Evolutionary conservation across 1,284 basidiomycete genomes (phyloP), one percentile per base, ranked within the genome.

Genomic region (Marasmius oreades): DNA sequence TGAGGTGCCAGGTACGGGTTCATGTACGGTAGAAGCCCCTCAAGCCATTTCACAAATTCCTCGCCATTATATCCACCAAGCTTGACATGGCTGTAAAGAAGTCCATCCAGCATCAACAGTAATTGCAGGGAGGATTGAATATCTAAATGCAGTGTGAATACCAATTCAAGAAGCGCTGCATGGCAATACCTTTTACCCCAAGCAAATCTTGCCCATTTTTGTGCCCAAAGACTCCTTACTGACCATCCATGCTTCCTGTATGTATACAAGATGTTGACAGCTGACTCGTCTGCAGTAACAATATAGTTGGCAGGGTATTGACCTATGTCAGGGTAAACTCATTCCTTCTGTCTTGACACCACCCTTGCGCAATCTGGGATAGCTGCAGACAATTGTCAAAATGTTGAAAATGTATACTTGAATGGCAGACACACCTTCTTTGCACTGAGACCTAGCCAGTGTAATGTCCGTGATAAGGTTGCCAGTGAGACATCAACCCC

Each of bases 101-200:
- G 59, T 1, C 65, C 63, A 58, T 67, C 59, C 10, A 1, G 63
- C 63, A 57, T 67, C 59, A 5, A 69, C 57, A 1, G 63, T 65
- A 6, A 72, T 50, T 20, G 67, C 69, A 20, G 70, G 69, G 2
- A 72, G 61, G 5, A 72, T 52, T 8, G 69, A 71, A 55, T 68
- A 70, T 24, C 68, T 69, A 26, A 12, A 46, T 46, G 31, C 16
- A 36, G 16, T 34, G 47, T 20, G 34, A 26, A 12, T 18, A 50
- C 55, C 28, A n/a, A 46, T 42, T 37, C 48, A 44, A 5, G 6
- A 59, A 62, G 14, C 18, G 14, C 28, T 14, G 55, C 60, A 31
- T 31, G 28, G 4, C 5, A 5, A 31, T 58, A 68, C 58, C 62
- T 39, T 43, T 50, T 56, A 20, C 67, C 66, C 7, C 53, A 57